Base-by-base conservation (phyloP, 768 basidiomycete species). In the Trametes cubensis region DNA sequence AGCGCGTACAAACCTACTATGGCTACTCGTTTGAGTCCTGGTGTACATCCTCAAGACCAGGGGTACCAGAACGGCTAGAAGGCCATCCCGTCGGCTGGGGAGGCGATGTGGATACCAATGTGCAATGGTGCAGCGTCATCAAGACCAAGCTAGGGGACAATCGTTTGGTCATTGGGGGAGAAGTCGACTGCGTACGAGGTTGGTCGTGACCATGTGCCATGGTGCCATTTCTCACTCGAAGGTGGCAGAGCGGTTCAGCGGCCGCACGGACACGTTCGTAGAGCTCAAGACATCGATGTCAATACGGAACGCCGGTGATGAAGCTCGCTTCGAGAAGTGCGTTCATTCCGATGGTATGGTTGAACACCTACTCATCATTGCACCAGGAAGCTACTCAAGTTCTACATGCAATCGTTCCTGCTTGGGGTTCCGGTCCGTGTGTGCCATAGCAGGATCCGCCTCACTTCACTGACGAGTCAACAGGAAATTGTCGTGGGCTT, bases 11-110 rank as follows among this genome's bases (percentile, higher is more conserved):
- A 69, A 81, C 81, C 10, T 95, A 95, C 73, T 92, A 88, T 71
- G 94, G 92, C 18, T 95, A 95, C 73, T 83, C 92, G 0, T 95
- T 95, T 66, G 94, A 95, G 72, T 90, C 92, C 17, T 95, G 88
- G 68, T 93, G 90, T 73, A 95, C 94, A 4, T 74, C 75, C 3
- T 70, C 78, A 28, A 55, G 63, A 25, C 73, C 73, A 8, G 69
- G 71, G 0, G 26, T 61, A 0, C 60, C 54, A 7, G 67, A 66
- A 23, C 60, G 25, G 41, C 20, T 50, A 25, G 44, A 20, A 3
- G 68, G 64, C 28, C 69, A 65, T 62, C 70, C 67, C 39, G 66
- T 68, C 20, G 89, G 87, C 2, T 93, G 89, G 89, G 83, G 90
- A 55, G 87, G 88, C 0, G 87, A 90, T 62, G 92, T 95, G 14